Evolutionary conservation across 495 filamentous ascomycete species (phyloP).

Genomic region (Sphaerosporella brunnea): DNA sequence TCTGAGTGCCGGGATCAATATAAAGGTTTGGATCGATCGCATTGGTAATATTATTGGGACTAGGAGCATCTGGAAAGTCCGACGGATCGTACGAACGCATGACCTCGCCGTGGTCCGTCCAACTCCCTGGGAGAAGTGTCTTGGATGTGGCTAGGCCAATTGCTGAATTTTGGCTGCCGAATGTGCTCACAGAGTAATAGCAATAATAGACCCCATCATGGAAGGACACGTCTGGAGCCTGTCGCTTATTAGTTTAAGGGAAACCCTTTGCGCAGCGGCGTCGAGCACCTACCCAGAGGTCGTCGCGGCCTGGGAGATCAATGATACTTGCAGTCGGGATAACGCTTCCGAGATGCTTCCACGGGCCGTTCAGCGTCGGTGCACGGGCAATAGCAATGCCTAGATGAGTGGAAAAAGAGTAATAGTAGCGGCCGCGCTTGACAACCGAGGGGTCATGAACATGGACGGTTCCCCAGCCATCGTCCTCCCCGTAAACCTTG

Average conservation of each 20-base stretch:
- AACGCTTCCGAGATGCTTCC: slow-evolving; percentile 30
- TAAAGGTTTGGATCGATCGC: slow-evolving; percentile 11
- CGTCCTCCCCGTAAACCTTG: slow-evolving; percentile 12
- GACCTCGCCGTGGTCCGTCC: slow-evolving; percentile 25
- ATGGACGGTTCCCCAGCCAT: slow-evolving; percentile 10
- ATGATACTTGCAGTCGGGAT: slow-evolving; percentile 29
- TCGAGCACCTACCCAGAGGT: slow-evolving; percentile 8
- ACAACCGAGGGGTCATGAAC: slow-evolving; percentile 12
- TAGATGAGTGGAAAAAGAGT: slow-evolving; percentile 10
- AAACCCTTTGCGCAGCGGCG: not conserved
- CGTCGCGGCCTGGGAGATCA: slow-evolving; percentile 10
- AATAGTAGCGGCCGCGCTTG: slow-evolving; percentile 5
- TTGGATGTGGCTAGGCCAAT: slow-evolving; percentile 52
- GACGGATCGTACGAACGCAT: slow-evolving; percentile 5
- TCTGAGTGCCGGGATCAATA: slow-evolving; percentile 15
- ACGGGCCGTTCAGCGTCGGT: slow-evolving; percentile 29
- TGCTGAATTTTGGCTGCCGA: slow-evolving; percentile 44
- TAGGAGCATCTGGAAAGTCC: slow-evolving; percentile 9
- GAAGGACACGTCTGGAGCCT: slow-evolving; percentile 40
- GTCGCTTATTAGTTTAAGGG: not conserved
- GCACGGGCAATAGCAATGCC: slow-evolving; percentile 5
- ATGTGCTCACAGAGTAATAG: slow-evolving; percentile 54
- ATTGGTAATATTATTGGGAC: slow-evolving; percentile 9
- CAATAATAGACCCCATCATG: slow-evolving; percentile 44
- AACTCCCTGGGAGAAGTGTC: slow-evolving; percentile 41